phyloP scores from a whole-genome alignment of 257 asterid species.

The Solanum sitiens region DNA sequence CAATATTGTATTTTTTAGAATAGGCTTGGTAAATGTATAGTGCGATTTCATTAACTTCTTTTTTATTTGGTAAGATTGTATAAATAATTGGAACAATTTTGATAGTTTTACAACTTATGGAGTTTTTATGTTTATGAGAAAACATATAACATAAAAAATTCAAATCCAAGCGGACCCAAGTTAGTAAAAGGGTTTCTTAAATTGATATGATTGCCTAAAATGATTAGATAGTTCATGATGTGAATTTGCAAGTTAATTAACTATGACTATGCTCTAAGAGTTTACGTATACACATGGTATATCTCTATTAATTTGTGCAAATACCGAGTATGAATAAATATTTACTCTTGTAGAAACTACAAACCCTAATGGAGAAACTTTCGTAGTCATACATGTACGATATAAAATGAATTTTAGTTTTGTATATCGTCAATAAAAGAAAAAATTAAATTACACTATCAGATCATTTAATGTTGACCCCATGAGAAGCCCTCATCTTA shows the following conservation, averaged over 20 bases:
- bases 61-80: too few species aligned
- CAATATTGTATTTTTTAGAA: too few species aligned
- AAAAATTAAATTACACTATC: background rate
- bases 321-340: background rate
- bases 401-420: background rate
- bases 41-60: too few species aligned
- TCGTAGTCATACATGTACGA: background rate
- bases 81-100: too few species aligned
- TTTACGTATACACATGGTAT: background rate
- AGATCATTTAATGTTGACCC: background rate
- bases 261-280: background rate
- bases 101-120: too few species aligned
- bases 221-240: background rate
- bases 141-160: too few species aligned
- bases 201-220: background rate
- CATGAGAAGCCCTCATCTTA: fast-evolving
- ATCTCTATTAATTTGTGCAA: background rate
- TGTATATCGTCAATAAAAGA: background rate
- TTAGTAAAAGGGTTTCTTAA: background rate
- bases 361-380: background rate
- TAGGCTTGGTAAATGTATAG: too few species aligned
- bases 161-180: too few species aligned
- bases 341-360: background rate
- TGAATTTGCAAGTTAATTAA: background rate
- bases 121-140: too few species aligned